Evolutionary conservation across 2,329 filamentous ascomycete species (phyloP).

Genomic region (Calonectria pseudoreteaudii): DNA sequence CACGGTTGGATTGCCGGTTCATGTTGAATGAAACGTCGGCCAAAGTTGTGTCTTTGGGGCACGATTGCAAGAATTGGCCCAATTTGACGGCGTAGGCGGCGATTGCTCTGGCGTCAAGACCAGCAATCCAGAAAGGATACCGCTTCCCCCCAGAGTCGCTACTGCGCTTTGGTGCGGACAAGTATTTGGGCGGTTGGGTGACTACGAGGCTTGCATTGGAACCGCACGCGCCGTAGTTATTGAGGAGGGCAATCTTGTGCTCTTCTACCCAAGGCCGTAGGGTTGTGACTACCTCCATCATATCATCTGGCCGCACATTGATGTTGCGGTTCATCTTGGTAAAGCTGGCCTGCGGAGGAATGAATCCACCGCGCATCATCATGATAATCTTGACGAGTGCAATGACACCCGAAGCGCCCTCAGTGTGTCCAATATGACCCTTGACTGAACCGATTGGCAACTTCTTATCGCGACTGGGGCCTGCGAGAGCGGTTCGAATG

Average conservation of each 20-base stretch:
- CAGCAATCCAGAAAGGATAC: not conserved
- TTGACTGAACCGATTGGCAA: constrained; percentile 40
- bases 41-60: not conserved
- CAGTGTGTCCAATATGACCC: constrained; percentile 42
- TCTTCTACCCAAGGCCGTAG: constrained; percentile 32
- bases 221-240: constrained; percentile 51
- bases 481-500: constrained; percentile 21
- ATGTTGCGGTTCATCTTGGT: constrained; percentile 42
- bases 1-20: not conserved
- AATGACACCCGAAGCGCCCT: constrained; percentile 54
- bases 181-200: not conserved
- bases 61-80: not conserved
- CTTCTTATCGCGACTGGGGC: constrained; percentile 10
- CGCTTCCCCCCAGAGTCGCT: no score
- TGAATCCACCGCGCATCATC: constrained; percentile 48
- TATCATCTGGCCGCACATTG: not conserved
- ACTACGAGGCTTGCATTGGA: constrained; percentile 31
- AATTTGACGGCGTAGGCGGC: not conserved
- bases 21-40: not conserved
- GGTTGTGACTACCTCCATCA: not conserved
- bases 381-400: constrained; percentile 61
- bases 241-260: constrained; percentile 39
- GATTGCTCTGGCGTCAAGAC: not conserved
- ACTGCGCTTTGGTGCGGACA: not conserved
- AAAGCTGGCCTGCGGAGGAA: constrained; percentile 51